A percentile compares a stretch with the other conserved stretches of the same genome.
phyloP scores from a whole-genome alignment of 495 filamentous ascomycete species.

The Tuber umbilicatum region DNA sequence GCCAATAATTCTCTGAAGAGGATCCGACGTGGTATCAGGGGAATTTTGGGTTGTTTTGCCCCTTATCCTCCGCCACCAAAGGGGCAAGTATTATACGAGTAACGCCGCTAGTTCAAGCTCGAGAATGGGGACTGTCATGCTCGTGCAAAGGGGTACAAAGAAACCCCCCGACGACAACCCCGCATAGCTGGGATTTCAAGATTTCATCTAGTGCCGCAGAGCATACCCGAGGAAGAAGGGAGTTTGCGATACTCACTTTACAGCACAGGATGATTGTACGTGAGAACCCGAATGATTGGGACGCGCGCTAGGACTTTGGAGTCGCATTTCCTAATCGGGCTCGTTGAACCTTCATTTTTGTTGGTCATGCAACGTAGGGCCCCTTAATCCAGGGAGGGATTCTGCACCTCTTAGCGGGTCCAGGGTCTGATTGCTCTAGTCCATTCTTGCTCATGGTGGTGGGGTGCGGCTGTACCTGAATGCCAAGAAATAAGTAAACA shows the following conservation, averaged over 20 bases:
- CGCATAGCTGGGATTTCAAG: too few relatives aligned
- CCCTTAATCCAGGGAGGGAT: background rate
- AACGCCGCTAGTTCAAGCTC: background rate
- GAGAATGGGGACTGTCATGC: too few relatives aligned
- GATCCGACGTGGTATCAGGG: background rate
- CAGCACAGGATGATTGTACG: background rate
- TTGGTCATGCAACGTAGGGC: too few relatives aligned
- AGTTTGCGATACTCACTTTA: background rate
- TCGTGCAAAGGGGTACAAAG: background rate
- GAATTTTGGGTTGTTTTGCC: background rate
- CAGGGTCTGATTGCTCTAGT: background rate
- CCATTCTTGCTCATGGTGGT: background rate
- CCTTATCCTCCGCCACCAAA: background rate
- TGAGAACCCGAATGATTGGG: background rate
- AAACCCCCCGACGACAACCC: too few relatives aligned
- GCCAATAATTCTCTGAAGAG: background rate
- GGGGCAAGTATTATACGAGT: too few relatives aligned
- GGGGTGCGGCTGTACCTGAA: background rate
- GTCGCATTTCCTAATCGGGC: background rate
- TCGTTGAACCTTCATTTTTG: too few relatives aligned
- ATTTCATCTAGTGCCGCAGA: background rate
- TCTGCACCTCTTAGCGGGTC: background rate
- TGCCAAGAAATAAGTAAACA: background rate
- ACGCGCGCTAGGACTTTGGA: background rate
- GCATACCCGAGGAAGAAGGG: background rate